Conservation (phyloP, 768 basidiomycete species). For the Lactifluus subvellereus region DNA sequence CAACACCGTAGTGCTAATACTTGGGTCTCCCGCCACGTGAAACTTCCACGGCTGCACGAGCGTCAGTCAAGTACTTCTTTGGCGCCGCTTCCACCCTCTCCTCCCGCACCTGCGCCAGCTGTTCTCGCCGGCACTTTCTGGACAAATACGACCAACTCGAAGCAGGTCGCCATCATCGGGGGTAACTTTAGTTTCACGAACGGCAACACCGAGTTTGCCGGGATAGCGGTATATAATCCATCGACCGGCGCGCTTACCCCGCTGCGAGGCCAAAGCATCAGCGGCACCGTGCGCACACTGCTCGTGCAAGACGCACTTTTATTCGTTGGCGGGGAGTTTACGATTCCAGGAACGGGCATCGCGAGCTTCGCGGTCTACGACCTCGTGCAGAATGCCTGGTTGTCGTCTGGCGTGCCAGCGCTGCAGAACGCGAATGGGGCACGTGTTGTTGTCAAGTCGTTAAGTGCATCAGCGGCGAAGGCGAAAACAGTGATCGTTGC, state of each 20-base stretch:
- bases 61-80: slow-evolving; percentile 47
- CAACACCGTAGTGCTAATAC: slow-evolving; percentile 32
- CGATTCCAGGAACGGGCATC: slow-evolving; percentile 45
- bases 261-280: slow-evolving; percentile 55
- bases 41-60: slow-evolving; percentile 40
- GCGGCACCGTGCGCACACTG: slow-evolving; percentile 73
- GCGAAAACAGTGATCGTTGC: slow-evolving; percentile 68
- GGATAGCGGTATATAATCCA: slow-evolving; percentile 68
- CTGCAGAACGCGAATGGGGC: slow-evolving; percentile 52
- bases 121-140: slow-evolving; percentile 86
- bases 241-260: slow-evolving; percentile 43
- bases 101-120: slow-evolving; percentile 64
- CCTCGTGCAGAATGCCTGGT: slow-evolving; percentile 59
- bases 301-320: slow-evolving; percentile 63
- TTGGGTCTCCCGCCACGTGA: slow-evolving; percentile 46
- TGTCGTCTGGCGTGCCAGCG: slow-evolving; percentile 49
- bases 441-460: slow-evolving; percentile 61
- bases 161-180: slow-evolving; percentile 73
- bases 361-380: slow-evolving; percentile 81
- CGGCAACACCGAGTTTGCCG: slow-evolving; percentile 38
- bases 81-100: slow-evolving; percentile 48
- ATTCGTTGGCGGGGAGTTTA: slow-evolving; percentile 84
- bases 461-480: slow-evolving; percentile 57
- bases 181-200: slow-evolving; percentile 77
- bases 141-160: slow-evolving; percentile 66